Base-by-base conservation (phyloP, 1,284 basidiomycete species). In the Austropuccinia psidii region DNA sequence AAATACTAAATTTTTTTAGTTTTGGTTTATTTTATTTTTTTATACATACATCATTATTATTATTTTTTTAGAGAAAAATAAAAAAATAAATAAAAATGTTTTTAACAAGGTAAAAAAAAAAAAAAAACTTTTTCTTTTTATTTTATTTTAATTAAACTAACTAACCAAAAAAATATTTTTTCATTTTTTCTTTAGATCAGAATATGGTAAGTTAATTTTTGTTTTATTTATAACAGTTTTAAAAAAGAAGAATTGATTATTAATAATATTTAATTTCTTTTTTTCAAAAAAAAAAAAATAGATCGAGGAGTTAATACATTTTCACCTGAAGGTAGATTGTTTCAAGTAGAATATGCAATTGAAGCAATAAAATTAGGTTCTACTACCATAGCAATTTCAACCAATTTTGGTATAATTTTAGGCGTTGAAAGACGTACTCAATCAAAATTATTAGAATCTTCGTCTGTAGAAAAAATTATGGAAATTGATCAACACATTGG, bases 401-500 rank as follows among this genome's bases (percentile, higher is more conserved):
- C 84, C 0, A 85, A 87, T 45, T 85, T 92, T 77, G 96, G 96
- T 74, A 90, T 94, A 76, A 86, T 98, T 75, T 88, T 99, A 76
- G 96, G 88, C 65, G 93, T 98, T 76, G 96, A 99, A 85, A 98
- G 98, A 84, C 93, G 96, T 81, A 93, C 97, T 66, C 94, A 97
- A 83, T 98, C 94, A 0, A 90, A 93, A 29, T 86, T 99, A 69
- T 88, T 98, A 77, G 96, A 98, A 84, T 88, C 91, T 21, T 90
- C 88, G 76, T 94, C 93, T 72, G 95, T 99, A 80, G 96, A 99
- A 82, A 98, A 98, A 85, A 98, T 99, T 81, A 98, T 98, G 94
- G 95, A 98, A 84, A 97, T 98, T 79, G 96, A 99, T 83, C 80
- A 83, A 19, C 96, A 99, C 83, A 86, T 99, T 70, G 96, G 93